Base-by-base conservation (phyloP, 1,139 yeast species). In the Geotrichum australiense region DNA sequence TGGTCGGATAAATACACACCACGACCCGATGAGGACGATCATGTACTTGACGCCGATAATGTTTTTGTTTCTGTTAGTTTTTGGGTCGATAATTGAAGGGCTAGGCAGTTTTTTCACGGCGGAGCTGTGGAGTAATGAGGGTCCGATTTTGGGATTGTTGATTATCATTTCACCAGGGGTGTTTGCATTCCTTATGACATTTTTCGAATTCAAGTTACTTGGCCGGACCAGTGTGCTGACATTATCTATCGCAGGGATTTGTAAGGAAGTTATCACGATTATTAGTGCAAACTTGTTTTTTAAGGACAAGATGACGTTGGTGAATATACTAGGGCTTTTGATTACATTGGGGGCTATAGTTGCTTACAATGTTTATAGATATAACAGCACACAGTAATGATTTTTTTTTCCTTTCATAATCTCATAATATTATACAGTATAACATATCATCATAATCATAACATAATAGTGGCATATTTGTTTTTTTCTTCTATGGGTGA, bases 251-350 rank as follows among this genome's bases (percentile, higher is more conserved):
- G 95, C 94, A 0, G 98, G 98, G 1, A 84, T 91, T 24, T 83
- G 89, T 57, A 91, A 91, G 59, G 98, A 91, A 60, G 69, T 91
- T 6, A 67, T 89, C 40, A 91, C 97, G 0, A 85, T 91, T 35
- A 58, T 78, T 25, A 69, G 81, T 2, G 79, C 94, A 20, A 70
- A 81, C 43, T 48, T 85, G 4, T 70, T 86, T 11, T 84, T 86
- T 61, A 82, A 85, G 29, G 98, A 91, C 61, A 62, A 64, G 30
- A 68, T 91, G 41, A 76, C 81, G 29, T 55, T 71, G 25, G 62
- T 85, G 45, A 91, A 91, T 60, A 65, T 76, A 46, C 46, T 82
- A n/a, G 98, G 98, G 1, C 70, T 91, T 54, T 49, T 71, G 0
- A 65, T 87, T n/a, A 86, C 96, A 0, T 66, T 89, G 41, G 55